Base-by-base conservation (phyloP, 1,284 basidiomycete genomes). In the Cryptococcus sp. region DNA sequence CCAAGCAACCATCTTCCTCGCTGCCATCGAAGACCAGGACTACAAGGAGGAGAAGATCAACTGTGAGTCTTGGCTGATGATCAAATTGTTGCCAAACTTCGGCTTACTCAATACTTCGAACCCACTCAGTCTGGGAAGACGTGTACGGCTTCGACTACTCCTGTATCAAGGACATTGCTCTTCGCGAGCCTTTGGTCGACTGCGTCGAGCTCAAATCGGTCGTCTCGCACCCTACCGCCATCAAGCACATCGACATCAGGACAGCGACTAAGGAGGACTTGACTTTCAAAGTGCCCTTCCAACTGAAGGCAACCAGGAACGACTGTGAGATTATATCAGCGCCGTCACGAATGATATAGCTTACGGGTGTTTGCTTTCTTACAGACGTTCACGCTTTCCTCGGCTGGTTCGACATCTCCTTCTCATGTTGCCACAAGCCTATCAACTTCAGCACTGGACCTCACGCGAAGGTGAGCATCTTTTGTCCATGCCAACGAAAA, bases 41-140 rank as follows among this genome's bases (percentile, higher is more conserved):
- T 99, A 99, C 85, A 99, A 99, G 81, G 94, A 99, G 69, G 95
- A 99, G 80, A 99, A 99, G 81, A 99, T 99, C 76, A 93, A 93
- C 80, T 97, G 93, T 94, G 73, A 73, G 89, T 82, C 3, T 48
- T 51, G 11, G 19, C 11, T 10, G 16, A 35, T 41, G 19, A 17
- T 15, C 20, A 6, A 17, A 42, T 19, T 42, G 17, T 42, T 42
- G 17, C 19, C 47, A 3, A 2, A 22, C 1, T 3, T 48, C 2
- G 30, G 47, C 20, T 23, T 2, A 48, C 25, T 20, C 48, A 43
- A 20, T 40, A 20, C 48, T 52, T 42, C 47, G 48, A 22, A 13
- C 38, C 38, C 20, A 50, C 49, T 17, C 69, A 95, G 93, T 97
- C 84, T 99, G 96, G 96, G 94, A 98, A 77, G 95, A 98, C 71